phyloP scores from a whole-genome alignment of 2,329 filamentous ascomycete species.

The Arthrobotrys musiformis region DNA sequence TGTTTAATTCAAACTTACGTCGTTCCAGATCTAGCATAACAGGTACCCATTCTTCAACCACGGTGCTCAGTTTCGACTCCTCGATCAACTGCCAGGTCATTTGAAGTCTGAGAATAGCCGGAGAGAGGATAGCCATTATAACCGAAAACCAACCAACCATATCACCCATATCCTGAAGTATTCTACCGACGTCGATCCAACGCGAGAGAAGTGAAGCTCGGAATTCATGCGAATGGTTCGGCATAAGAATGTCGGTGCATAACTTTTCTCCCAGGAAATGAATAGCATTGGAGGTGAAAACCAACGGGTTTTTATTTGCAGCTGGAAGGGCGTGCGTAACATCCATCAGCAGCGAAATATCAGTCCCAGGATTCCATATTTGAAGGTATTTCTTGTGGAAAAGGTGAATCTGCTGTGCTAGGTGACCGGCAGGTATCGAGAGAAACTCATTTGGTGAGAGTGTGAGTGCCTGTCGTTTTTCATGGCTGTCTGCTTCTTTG shows the following conservation, averaged over 20 bases:
- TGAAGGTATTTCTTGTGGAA: constrained; percentile 59
- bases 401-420: constrained; percentile 60
- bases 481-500: constrained; percentile 29
- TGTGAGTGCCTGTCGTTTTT: constrained; percentile 35
- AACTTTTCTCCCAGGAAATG: constrained; percentile 60
- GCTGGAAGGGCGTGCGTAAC: constrained; percentile 58
- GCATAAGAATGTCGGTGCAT: constrained; percentile 59
- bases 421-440: constrained; percentile 57
- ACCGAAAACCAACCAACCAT: constrained; percentile 60
- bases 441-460: constrained; percentile 49
- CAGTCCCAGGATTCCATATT: constrained; percentile 59
- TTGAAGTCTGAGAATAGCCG: constrained; percentile 59
- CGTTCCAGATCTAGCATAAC: constrained; percentile 59
- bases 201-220: constrained; percentile 58
- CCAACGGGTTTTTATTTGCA: constrained; percentile 59
- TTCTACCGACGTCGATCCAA: constrained; percentile 59
- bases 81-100: constrained; percentile 60
- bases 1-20: constrained; percentile 58
- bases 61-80: constrained; percentile 55
- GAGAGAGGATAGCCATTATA: constrained; percentile 60
- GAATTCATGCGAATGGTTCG: constrained; percentile 57
- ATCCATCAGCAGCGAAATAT: constrained; percentile 59
- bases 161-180: constrained; percentile 59
- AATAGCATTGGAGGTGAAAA: constrained; percentile 59
- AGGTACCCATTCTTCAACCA: constrained; percentile 57